These are phyloP conservation scores for Penicillium sp. DNA, from an alignment of 2,329 filamentous ascomycete species.

Conservation along the genomic window DNA sequence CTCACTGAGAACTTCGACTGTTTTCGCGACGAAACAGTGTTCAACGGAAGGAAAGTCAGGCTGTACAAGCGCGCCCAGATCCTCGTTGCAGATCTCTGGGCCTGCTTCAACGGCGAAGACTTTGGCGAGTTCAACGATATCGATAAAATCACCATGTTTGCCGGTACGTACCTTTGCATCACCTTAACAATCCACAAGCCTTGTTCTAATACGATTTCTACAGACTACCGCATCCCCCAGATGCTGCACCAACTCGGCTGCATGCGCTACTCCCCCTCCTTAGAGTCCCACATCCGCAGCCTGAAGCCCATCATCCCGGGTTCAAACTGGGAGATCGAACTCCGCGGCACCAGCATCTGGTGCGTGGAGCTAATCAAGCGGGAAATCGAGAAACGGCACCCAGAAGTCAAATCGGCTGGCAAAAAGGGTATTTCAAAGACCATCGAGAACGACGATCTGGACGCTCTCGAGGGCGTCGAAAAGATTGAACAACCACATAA, in stretches of 20 bases:
- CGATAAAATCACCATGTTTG: slow-evolving; percentile 97
- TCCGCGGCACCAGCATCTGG: slow-evolving; percentile 95
- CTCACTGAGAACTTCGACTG: slow-evolving; percentile 81
- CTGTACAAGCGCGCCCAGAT: slow-evolving; percentile 96
- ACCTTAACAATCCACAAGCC: too few species aligned
- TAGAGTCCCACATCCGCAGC: slow-evolving; percentile 72
- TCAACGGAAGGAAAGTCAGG: slow-evolving; percentile 76
- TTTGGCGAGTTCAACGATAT: slow-evolving; percentile 89
- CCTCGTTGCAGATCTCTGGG: slow-evolving; percentile 94
- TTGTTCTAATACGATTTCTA: not conserved
- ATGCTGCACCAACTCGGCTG: slow-evolving; percentile 85
- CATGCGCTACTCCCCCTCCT: slow-evolving; percentile 79
- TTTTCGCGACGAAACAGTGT: slow-evolving; percentile 81
- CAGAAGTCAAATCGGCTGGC: slow-evolving; percentile 60
- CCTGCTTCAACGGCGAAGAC: slow-evolving; percentile 81
- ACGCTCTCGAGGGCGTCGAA: slow-evolving; percentile 17
- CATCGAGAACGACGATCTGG: slow-evolving; percentile 2
- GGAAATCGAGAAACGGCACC: slow-evolving; percentile 77
- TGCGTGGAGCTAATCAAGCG: slow-evolving; percentile 86
- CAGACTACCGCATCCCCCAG: slow-evolving; percentile 93
- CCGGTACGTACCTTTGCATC: slow-evolving; percentile 53
- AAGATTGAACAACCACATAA: slow-evolving; percentile 28
- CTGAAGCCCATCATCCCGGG: slow-evolving; percentile 72
- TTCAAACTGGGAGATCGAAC: slow-evolving; percentile 80
- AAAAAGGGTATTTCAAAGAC: slow-evolving; percentile 12